These are phyloP conservation scores for Entrophospora sp. DNA, from an alignment of 192 early-diverging fungal species.

Conservation along the genomic window DNA sequence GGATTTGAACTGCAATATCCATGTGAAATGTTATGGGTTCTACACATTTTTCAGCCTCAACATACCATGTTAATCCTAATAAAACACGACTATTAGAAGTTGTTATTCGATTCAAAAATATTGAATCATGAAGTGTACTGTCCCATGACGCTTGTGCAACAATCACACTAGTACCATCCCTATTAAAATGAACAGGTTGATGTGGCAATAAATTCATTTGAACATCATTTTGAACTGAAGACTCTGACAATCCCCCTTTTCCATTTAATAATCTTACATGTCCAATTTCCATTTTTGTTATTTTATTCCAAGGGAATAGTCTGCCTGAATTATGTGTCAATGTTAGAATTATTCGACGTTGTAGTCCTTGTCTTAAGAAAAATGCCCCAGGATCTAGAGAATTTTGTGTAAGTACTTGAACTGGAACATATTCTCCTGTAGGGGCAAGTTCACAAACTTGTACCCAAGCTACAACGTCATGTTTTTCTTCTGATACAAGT, in stretches of 20 bases:
- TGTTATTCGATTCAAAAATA: conserved; percentile 56
- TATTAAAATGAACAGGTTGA: conserved; percentile 39
- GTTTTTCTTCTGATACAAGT: conserved; percentile 51
- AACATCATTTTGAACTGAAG: conserved; percentile 42
- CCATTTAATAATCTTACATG: conserved; percentile 43
- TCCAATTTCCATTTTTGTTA: conserved; percentile 37
- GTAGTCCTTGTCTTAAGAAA: conserved; percentile 63
- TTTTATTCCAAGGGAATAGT: conserved; percentile 46
- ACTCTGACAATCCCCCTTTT: conserved; percentile 46
- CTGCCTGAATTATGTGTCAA: conserved; percentile 60
- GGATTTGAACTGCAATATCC: conserved; percentile 52
- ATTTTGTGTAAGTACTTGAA: conserved; percentile 39
- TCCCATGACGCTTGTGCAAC: conserved; percentile 60
- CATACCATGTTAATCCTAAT: conserved; percentile 43
- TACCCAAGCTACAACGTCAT: conserved; percentile 58
- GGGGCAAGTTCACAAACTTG: conserved; percentile 55
- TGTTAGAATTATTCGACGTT: conserved; percentile 54
- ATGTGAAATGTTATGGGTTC: conserved; percentile 48
- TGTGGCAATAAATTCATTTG: conserved; percentile 37
- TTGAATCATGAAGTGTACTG: conserved; percentile 60
- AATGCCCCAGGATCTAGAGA: conserved; percentile 45
- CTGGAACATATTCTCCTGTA: conserved; percentile 53
- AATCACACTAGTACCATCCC: conserved; percentile 56
- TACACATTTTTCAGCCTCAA: conserved; percentile 50
- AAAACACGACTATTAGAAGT: conserved; percentile 46